These are phyloP conservation scores for Meyerozyma athensensis DNA, from an alignment of 1,139 yeast species.

Conservation along the genomic window DNA sequence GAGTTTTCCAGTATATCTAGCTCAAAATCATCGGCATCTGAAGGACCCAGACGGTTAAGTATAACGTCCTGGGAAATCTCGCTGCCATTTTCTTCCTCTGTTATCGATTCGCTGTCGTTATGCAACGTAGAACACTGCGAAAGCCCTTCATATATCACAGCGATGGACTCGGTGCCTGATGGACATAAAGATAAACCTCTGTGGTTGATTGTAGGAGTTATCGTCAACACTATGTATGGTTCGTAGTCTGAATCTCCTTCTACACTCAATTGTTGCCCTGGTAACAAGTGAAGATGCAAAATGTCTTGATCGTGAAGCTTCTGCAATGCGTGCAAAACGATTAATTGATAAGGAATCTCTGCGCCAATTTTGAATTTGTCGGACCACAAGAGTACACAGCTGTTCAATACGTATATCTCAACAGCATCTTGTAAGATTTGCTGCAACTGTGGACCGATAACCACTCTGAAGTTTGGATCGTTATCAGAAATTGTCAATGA, in stretches of 20 bases:
- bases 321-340: constrained; percentile 35
- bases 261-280: constrained; percentile 4
- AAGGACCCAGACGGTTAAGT: neutral
- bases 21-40: constrained; percentile 10
- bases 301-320: constrained; percentile 14
- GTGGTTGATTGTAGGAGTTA: constrained; percentile 5
- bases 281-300: constrained; percentile 31
- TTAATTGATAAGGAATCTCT: constrained; percentile 36
- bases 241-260: constrained; percentile 13
- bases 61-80: constrained; percentile 9
- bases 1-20: constrained; percentile 4
- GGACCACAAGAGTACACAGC: constrained; percentile 35
- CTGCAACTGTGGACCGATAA: constrained; percentile 10
- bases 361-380: constrained; percentile 25
- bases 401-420: constrained; percentile 36
- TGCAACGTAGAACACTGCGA: constrained; percentile 38
- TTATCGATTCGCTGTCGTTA: constrained; percentile 24
- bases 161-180: constrained; percentile 6
- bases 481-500: constrained; percentile 12
- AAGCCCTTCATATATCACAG: constrained; percentile 32
- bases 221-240: constrained; percentile 19
- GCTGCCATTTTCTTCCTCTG: constrained; percentile 17
- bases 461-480: constrained; percentile 14
- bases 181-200: constrained; percentile 9
- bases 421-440: constrained; percentile 14